These are phyloP conservation scores for Fusarium coffeatum DNA, from an alignment of 2,329 filamentous ascomycete species.

Conservation along the genomic window DNA sequence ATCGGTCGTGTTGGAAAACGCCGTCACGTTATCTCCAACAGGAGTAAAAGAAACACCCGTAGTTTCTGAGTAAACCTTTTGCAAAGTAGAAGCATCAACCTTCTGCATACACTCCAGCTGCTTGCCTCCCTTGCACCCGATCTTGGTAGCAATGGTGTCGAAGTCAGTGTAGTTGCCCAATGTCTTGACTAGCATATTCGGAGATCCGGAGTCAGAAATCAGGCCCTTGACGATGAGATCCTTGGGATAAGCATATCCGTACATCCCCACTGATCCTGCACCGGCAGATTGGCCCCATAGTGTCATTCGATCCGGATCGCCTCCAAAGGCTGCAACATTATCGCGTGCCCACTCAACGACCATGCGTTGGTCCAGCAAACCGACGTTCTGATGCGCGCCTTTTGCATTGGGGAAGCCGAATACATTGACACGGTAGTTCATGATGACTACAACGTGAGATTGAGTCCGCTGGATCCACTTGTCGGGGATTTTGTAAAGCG, in stretches of 20 bases:
- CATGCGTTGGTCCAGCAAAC: conserved; percentile 18
- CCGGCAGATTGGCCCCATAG: conserved; percentile 22
- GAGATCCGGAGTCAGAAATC: conserved; percentile 10
- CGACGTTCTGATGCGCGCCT: conserved; percentile 11
- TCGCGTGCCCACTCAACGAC: conserved; percentile 20
- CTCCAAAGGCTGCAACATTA: conserved; percentile 2
- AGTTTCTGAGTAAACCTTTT: conserved; percentile 11
- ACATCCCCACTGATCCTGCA: conserved; percentile 22
- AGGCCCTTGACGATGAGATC: conserved; percentile 11
- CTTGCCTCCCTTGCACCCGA: background rate
- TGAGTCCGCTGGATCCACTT: conserved; percentile 22
- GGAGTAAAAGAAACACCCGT: conserved; percentile 5
- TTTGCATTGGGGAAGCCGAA: conserved; percentile 18
- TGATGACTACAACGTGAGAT: conserved; percentile 14
- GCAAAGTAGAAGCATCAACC: conserved; percentile 2
- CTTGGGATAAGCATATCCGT: conserved; percentile 14
- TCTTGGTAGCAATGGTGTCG: conserved; percentile 2
- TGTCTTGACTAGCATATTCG: conserved; percentile 1
- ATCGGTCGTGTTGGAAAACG: conserved; percentile 12
- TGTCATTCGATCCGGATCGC: background rate
- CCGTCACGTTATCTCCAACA: conserved; percentile 6
- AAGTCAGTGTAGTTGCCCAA: conserved; percentile 16
- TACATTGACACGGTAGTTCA: conserved; percentile 23
- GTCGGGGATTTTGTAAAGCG: conserved; percentile 13
- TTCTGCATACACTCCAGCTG: conserved; percentile 16